phyloP scores from a whole-genome alignment of 2,329 filamentous ascomycete species.

The Botrytis fragariae region DNA sequence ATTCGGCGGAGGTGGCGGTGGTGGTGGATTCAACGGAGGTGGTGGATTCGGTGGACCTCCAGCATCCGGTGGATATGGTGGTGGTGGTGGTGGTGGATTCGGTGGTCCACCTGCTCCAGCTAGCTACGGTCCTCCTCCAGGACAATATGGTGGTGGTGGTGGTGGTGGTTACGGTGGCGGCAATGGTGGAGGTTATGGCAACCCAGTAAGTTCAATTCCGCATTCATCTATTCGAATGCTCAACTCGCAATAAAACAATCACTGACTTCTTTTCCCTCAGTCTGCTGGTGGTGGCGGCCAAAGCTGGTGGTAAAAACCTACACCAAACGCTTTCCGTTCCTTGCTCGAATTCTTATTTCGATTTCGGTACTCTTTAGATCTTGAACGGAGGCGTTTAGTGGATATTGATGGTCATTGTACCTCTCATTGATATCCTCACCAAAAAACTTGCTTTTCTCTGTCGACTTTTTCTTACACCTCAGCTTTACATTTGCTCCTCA shows the following conservation, averaged over 20 bases:
- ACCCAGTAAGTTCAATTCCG: slow-evolving; percentile 40
- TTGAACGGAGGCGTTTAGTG: slow-evolving; percentile 34
- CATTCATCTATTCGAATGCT: no score
- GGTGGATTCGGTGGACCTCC: slow-evolving; percentile 46
- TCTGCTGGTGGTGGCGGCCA: slow-evolving; percentile 48
- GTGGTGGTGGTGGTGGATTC: slow-evolving; percentile 55
- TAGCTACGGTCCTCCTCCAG: slow-evolving; percentile 52
- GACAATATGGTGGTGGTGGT: slow-evolving; percentile 37
- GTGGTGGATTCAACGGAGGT: slow-evolving; percentile 52
- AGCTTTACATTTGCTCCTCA: slow-evolving; percentile 27
- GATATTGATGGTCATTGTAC: slow-evolving; percentile 30
- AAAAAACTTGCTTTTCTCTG: slow-evolving; percentile 20
- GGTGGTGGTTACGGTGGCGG: slow-evolving; percentile 54
- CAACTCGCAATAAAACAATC: not conserved
- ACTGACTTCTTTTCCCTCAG: not conserved
- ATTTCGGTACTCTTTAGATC: slow-evolving; percentile 27
- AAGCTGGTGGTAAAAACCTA: slow-evolving; percentile 53
- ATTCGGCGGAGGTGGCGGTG: slow-evolving; percentile 54
- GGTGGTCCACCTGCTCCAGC: slow-evolving; percentile 55
- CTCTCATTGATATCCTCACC: slow-evolving; percentile 23
- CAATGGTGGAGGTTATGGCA: slow-evolving; percentile 53
- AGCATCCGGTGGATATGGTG: slow-evolving; percentile 45
- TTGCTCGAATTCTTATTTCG: slow-evolving; percentile 26
- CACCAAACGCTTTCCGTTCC: slow-evolving; percentile 29
- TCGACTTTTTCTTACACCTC: slow-evolving; percentile 21